Evolutionary conservation across 2,329 filamentous ascomycete genomes (phyloP).

Genomic region (Colletotrichum tanaceti): DNA sequence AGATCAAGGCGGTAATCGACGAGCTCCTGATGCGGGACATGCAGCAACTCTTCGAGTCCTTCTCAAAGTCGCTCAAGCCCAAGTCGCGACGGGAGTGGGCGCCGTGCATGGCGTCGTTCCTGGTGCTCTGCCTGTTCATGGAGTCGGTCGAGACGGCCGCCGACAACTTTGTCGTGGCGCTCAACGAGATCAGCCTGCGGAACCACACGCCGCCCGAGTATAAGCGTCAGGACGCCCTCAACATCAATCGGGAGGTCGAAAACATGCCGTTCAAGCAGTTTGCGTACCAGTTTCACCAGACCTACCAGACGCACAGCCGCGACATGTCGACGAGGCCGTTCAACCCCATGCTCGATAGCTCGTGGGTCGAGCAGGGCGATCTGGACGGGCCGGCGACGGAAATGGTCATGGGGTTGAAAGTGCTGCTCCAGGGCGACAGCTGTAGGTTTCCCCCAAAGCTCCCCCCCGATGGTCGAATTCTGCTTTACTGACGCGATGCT

Average conservation of each 20-base stretch:
- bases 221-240: conserved; percentile 58
- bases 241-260: conserved; percentile 63
- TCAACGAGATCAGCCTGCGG: conserved; percentile 62
- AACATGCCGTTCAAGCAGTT: conserved; percentile 71
- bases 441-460: conserved; percentile 53
- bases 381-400: conserved; percentile 59
- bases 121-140: conserved; percentile 69
- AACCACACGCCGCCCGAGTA: conserved; percentile 52
- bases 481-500: neutral
- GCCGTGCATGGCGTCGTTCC: conserved; percentile 66
- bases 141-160: conserved; percentile 66
- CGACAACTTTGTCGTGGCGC: conserved; percentile 62
- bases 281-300: conserved; percentile 69
- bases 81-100: conserved; percentile 66
- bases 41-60: conserved; percentile 63
- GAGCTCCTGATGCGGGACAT: conserved; percentile 65
- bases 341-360: conserved; percentile 64
- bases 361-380: conserved; percentile 55
- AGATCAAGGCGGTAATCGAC: conserved; percentile 68
- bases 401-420: conserved; percentile 59
- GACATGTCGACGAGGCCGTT: conserved; percentile 63
- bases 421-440: conserved; percentile 56
- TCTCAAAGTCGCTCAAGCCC: conserved; percentile 65
- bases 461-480: neutral
- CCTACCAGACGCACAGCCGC: conserved; percentile 67